These are phyloP conservation scores for Artomyces pyxidatus DNA, from an alignment of 768 basidiomycete genomes.

Conservation along the genomic window DNA sequence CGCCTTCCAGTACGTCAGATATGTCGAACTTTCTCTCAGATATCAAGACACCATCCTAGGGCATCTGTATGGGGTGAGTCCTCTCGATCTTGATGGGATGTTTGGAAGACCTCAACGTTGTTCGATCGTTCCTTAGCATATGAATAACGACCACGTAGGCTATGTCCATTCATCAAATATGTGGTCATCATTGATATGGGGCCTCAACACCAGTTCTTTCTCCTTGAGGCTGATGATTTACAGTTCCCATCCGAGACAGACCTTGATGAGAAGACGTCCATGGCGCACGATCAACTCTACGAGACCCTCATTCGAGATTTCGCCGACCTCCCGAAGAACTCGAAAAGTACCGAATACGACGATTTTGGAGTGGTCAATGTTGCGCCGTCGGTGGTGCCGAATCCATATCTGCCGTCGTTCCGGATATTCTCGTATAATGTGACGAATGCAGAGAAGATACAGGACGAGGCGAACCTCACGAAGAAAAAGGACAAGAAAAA, in stretches of 20 bases:
- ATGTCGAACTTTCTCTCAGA: conserved; percentile 65
- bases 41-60: conserved; percentile 87
- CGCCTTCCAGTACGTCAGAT: conserved; percentile 46
- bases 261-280: conserved; percentile 9
- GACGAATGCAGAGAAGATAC: conserved; percentile 27
- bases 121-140: conserved; percentile 40
- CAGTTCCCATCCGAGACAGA: conserved; percentile 9
- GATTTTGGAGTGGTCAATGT: conserved; percentile 75
- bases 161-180: background rate
- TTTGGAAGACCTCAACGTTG: conserved; percentile 23
- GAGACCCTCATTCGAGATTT: conserved; percentile 60
- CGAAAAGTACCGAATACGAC: conserved; percentile 44
- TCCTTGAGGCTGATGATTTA: conserved; percentile 25
- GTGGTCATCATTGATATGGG: conserved; percentile 3
- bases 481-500: conserved; percentile 6
- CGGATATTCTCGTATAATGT: conserved; percentile 79
- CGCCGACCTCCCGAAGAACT: conserved; percentile 45
- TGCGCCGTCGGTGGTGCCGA: conserved; percentile 78
- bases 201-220: conserved; percentile 22
- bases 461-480: conserved; percentile 3
- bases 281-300: conserved; percentile 34
- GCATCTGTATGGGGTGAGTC: conserved; percentile 72
- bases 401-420: conserved; percentile 75
- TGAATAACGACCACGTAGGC: conserved; percentile 77
- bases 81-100: conserved; percentile 17